Conservation (phyloP, 129 eudicot genomes). For the Apium graveolens region DNA sequence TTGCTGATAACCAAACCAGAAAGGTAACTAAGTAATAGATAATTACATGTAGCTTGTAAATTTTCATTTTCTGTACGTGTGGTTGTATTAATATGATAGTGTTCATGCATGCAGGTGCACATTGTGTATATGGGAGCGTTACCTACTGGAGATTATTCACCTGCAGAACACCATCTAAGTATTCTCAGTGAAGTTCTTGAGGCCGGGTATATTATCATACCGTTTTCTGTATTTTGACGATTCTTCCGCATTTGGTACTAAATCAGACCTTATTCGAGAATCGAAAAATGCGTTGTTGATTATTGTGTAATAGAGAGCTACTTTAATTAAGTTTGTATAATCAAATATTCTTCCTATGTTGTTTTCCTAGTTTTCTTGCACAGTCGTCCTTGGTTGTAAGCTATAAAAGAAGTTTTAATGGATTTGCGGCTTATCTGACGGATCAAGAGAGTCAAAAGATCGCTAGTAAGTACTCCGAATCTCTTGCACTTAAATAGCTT, state of each 20-base stretch:
- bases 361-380: conserved; percentile 19
- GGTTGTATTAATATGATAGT: no score
- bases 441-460: conserved; percentile 29
- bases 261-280: neutral
- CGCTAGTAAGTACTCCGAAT: conserved; percentile 23
- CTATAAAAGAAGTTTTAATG: conserved; percentile 46
- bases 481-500: no score
- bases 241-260: neutral
- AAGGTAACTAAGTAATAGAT: neutral
- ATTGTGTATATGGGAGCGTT: conserved; percentile 2
- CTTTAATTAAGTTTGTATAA: no score
- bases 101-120: neutral
- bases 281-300: neutral
- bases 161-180: neutral
- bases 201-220: neutral
- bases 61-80: neutral
- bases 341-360: neutral
- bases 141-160: neutral
- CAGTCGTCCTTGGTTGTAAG: conserved; percentile 26
- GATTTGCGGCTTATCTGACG: conserved; percentile 42
- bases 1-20: neutral
- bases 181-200: neutral
- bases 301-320: neutral
- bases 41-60: no score
- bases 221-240: neutral